Percentiles rank a stretch among this genome's conserved stretches.
Evolutionary conservation across 306 rosid genomes (phyloP).

Genomic region (Dryas octopetala): DNA sequence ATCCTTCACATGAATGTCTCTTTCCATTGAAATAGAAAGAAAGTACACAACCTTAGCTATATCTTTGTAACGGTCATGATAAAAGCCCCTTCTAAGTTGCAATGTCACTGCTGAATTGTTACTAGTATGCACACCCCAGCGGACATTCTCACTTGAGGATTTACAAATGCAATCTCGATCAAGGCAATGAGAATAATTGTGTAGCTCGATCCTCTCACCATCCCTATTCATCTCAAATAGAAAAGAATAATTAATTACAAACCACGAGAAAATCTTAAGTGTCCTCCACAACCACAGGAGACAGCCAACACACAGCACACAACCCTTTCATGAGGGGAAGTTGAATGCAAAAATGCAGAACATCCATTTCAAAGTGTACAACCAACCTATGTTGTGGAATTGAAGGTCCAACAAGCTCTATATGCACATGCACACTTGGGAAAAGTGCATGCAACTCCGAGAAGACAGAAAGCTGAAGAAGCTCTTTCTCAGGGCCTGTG

Average conservation of each 20-base stretch:
- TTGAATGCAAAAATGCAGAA: neutral
- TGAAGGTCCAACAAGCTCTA: conserved; percentile 83
- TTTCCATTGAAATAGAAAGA: conserved; percentile 3
- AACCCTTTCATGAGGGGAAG: neutral
- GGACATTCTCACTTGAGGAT: conserved; percentile 39
- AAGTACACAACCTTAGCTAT: conserved; percentile 50
- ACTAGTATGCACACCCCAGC: conserved; percentile 20
- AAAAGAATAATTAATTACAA: neutral
- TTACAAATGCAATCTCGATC: conserved; percentile 63
- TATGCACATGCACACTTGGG: conserved; percentile 55
- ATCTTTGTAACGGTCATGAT: conserved; percentile 74
- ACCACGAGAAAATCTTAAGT: neutral
- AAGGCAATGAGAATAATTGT: conserved; percentile 54
- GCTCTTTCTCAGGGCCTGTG: conserved; percentile 90
- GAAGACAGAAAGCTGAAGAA: conserved; percentile 74
- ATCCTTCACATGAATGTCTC: conserved; percentile 5
- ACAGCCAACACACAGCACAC: neutral
- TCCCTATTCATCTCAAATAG: conserved; percentile 57
- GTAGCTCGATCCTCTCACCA: conserved; percentile 59
- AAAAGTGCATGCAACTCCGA: conserved; percentile 76
- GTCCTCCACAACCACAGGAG: neutral
- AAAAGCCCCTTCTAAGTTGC: conserved; percentile 69
- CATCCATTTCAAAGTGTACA: conserved; percentile 19
- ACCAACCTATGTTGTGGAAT: conserved; percentile 72
- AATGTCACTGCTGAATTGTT: conserved; percentile 47